Conservation (phyloP, 2,329 filamentous ascomycete species). For the Pseudopyrenochaeta lycopersici region DNA sequence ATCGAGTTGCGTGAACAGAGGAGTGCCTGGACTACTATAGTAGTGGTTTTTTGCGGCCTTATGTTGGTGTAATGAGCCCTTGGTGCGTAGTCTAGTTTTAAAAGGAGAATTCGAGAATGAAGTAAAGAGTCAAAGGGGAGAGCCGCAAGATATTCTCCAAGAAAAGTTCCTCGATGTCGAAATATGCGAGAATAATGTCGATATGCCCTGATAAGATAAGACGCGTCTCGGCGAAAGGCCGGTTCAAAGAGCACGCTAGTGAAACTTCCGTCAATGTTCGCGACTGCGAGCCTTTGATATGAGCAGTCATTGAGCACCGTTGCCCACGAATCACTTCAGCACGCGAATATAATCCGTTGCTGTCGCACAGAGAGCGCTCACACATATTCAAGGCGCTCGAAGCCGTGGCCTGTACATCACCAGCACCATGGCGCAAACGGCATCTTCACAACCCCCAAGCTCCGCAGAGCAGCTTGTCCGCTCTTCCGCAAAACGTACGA, state of each 20-base stretch:
- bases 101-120: too few relatives aligned
- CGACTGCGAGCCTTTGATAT: background rate
- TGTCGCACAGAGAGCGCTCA: background rate
- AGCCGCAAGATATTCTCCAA: background rate
- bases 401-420: background rate
- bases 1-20: too few relatives aligned
- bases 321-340: background rate
- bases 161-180: background rate
- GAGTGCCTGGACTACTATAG: too few relatives aligned
- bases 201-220: conserved; percentile 5
- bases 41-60: too few relatives aligned
- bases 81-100: too few relatives aligned
- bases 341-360: background rate
- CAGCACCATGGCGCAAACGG: conserved; percentile 28
- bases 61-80: too few relatives aligned
- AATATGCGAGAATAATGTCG: background rate
- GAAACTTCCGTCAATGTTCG: conserved; percentile 5
- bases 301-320: background rate
- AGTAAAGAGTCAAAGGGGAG: background rate
- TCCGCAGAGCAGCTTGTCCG: conserved; percentile 45
- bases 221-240: conserved; percentile 1
- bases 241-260: conserved; percentile 1
- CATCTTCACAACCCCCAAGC: conserved; percentile 25
- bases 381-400: background rate
- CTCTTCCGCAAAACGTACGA: conserved; percentile 62